These are phyloP conservation scores for Lasiodiplodia sp. DNA, from an alignment of 2,329 filamentous ascomycete species.

Conservation along the genomic window DNA sequence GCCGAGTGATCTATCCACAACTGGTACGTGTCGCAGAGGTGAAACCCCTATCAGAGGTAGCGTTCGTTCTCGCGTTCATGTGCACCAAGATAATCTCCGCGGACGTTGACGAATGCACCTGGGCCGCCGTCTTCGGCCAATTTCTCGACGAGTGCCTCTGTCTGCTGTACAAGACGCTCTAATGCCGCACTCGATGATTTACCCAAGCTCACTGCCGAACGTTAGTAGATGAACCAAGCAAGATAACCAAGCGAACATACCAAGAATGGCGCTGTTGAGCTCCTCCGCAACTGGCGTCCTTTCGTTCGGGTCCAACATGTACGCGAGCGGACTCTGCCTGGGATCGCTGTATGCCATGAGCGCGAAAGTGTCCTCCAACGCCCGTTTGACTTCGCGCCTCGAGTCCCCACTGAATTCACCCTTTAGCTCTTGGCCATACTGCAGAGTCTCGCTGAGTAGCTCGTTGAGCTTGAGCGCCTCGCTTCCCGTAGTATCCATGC, in stretches of 20 bases:
- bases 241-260: constrained; percentile 54
- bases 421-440: constrained; percentile 80
- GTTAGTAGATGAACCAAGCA: constrained; percentile 37
- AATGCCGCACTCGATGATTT: constrained; percentile 87
- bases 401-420: constrained; percentile 78
- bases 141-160: constrained; percentile 83
- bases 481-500: constrained; percentile 43
- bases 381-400: constrained; percentile 72
- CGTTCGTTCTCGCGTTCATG: constrained; percentile 27
- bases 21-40: background rate
- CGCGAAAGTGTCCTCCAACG: constrained; percentile 85
- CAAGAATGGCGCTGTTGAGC: constrained; percentile 88
- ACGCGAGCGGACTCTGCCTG: constrained; percentile 75
- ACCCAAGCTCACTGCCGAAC: constrained; percentile 76
- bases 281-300: constrained; percentile 86
- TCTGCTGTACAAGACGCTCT: constrained; percentile 86
- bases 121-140: constrained; percentile 79
- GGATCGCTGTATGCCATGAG: constrained; percentile 88
- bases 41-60: background rate
- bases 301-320: constrained; percentile 78
- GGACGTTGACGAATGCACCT: constrained; percentile 80
- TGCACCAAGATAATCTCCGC: constrained; percentile 26
- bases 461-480: constrained; percentile 49
- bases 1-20: constrained; percentile 5
- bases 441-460: constrained; percentile 73